A percentile compares a stretch with the other conserved stretches of the same genome.
phyloP scores from a whole-genome alignment of 1,139 yeast species.

The Candida sp. region DNA sequence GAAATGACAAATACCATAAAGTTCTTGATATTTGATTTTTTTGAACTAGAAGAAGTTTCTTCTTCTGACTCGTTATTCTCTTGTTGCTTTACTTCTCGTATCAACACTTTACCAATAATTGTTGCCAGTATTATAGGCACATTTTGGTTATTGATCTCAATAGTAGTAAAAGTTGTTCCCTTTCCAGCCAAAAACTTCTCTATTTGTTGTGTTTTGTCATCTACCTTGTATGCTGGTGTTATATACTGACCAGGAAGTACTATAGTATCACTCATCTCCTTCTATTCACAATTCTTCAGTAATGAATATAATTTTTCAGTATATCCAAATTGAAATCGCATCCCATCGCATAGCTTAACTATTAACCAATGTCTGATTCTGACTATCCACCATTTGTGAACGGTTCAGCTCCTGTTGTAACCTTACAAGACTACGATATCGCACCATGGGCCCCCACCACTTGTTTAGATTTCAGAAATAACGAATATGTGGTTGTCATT shows the following conservation, averaged over 20 bases:
- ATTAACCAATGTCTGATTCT: conserved; percentile 8
- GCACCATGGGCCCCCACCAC: conserved; percentile 53
- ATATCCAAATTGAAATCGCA: neutral
- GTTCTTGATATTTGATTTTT: conserved; percentile 12
- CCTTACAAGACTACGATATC: conserved; percentile 45
- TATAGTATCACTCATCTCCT: neutral
- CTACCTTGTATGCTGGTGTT: conserved; percentile 31
- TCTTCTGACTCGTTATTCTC: conserved; percentile 14
- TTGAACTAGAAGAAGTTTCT: conserved; percentile 2
- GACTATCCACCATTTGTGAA: conserved; percentile 40
- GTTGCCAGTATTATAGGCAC: conserved; percentile 63
- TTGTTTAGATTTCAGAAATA: conserved; percentile 41
- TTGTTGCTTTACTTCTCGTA: conserved; percentile 18
- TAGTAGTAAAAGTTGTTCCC: conserved; percentile 34
- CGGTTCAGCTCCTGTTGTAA: conserved; percentile 46
- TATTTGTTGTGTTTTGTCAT: conserved; percentile 15
- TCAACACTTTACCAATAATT: conserved; percentile 55
- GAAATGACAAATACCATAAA: conserved; percentile 31
- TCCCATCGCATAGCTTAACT: neutral
- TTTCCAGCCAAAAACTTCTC: conserved; percentile 30
- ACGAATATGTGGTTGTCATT: conserved; percentile 41
- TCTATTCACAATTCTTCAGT: neutral
- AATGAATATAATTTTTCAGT: neutral
- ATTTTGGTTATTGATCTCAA: conserved; percentile 21
- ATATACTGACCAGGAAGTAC: conserved; percentile 79